Base-by-base conservation (phyloP, 2,329 filamentous ascomycete species). In the Geosmithia morbida region DNA sequence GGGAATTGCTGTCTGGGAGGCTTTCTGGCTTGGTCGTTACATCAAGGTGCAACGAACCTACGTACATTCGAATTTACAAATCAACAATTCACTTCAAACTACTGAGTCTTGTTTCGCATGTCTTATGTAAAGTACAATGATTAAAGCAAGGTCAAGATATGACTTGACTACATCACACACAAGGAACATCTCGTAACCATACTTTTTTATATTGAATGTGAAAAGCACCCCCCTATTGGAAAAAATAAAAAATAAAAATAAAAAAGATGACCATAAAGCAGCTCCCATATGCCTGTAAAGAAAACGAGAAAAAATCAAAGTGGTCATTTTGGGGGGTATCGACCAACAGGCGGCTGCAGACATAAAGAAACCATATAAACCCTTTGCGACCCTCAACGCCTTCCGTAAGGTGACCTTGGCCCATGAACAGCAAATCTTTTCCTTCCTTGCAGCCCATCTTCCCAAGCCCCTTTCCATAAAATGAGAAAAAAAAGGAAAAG, bases 281-380 rank as follows among this genome's bases (percentile, higher is more conserved):
- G 46, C 40, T 43, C 14, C 33, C 45, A 46, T 57, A 56, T 61
- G 60, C 60, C 61, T 61, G 57, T 56, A 55, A 55, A 37, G 40
- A n/a, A 42, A 42, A 37, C 10, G 14, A 43, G n/a, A 41, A 45
- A 45, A 45, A 37, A 33, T n/a, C 43, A 50, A 58, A 43, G 41
- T 26, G 40, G 43, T 37, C 63, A 59, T 54, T 56, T 55, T 59
- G 52, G 54, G 33, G 33, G 64, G 64, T 66, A 66, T 66, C 65
- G 61, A 61, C 61, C 63, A 60, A 60, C 61, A 64, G 60, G 60
- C 61, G 61, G 57, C 59, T 56, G 61, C 56, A 63, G 56, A 64
- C 22, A 26, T 26, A 8, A 26, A 37, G 13, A 16, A 37, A 11
- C 13, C 10, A 37, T 7, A 37, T 16, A 37, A 37, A 13, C 33